phyloP scores from a whole-genome alignment of 805 yeast species.

The Zygosaccharomyces lentus region DNA sequence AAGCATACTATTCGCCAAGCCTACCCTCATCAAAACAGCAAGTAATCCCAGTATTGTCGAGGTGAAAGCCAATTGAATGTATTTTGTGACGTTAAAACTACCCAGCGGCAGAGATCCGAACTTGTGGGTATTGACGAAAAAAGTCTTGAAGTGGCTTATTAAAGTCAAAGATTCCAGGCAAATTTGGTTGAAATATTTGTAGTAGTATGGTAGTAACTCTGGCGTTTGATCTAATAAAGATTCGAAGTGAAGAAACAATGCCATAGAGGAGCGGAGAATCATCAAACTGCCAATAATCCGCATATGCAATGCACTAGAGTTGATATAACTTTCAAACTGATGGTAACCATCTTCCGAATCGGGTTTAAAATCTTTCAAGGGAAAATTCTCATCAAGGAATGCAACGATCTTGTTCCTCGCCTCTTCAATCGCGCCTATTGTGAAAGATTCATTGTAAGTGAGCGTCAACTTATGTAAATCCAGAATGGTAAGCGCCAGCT shows the following conservation, averaged over 20 bases:
- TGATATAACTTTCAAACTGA: constrained; percentile 3
- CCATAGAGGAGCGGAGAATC: constrained; percentile 27
- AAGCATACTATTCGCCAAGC: constrained; percentile 22
- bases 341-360: constrained; percentile 1
- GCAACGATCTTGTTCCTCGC: constrained; percentile 21
- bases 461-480: constrained; percentile 29
- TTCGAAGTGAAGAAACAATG: constrained; percentile 32
- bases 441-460: constrained; percentile 22
- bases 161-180: constrained; percentile 20
- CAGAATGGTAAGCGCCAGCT: constrained; percentile 23
- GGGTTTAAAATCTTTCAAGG: constrained; percentile 8
- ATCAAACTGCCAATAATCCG: constrained; percentile 25
- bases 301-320: constrained; percentile 24
- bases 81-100: constrained; percentile 25
- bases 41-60: constrained; percentile 25
- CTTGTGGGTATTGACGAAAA: constrained; percentile 23
- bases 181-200: constrained; percentile 20
- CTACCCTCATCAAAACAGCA: constrained; percentile 27
- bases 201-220: constrained; percentile 18
- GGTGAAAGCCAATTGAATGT: constrained; percentile 28
- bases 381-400: constrained; percentile 22
- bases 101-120: constrained; percentile 19
- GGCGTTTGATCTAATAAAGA: constrained; percentile 12
- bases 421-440: constrained; percentile 20
- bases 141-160: constrained; percentile 22